Evolutionary conservation across 1,284 basidiomycete genomes (phyloP).

Genomic region (Apiotrichum akiyoshidainum): DNA sequence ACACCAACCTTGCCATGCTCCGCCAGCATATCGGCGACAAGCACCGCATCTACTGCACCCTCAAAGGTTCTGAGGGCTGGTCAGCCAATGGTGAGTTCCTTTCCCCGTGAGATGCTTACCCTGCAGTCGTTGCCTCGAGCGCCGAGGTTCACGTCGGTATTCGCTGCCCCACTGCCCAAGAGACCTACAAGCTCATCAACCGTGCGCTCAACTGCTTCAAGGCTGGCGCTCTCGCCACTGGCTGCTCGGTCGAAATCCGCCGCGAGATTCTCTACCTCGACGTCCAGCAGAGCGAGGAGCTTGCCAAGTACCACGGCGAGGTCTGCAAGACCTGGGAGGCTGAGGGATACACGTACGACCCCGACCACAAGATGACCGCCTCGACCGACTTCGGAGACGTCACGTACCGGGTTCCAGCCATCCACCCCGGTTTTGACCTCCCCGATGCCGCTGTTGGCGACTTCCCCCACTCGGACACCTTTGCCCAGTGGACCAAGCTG

Average conservation of each 20-base stretch:
- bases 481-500: slow-evolving; percentile 4
- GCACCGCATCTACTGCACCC: slow-evolving; percentile 38
- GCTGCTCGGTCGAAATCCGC: slow-evolving; percentile 39
- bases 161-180: slow-evolving; percentile 34
- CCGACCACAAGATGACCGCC: background rate
- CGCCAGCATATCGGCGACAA: slow-evolving; percentile 46
- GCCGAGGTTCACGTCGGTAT: slow-evolving; percentile 24
- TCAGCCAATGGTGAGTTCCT: slow-evolving; percentile 22
- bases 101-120: background rate
- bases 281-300: slow-evolving; percentile 30
- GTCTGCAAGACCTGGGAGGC: background rate
- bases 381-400: slow-evolving; percentile 8
- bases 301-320: slow-evolving; percentile 24
- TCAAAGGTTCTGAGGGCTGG: slow-evolving; percentile 40
- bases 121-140: slow-evolving; percentile 44
- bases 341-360: slow-evolving; percentile 5
- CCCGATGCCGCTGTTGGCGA: slow-evolving; percentile 5
- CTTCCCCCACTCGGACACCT: slow-evolving; percentile 14
- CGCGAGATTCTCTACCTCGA: slow-evolving; percentile 41
- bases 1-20: slow-evolving; percentile 50
- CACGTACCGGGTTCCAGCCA: slow-evolving; percentile 6
- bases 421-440: slow-evolving; percentile 11
- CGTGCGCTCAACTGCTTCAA: slow-evolving; percentile 46
- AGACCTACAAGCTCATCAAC: slow-evolving; percentile 28
- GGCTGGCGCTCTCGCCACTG: slow-evolving; percentile 46